Evolutionary conservation across 352 stramenopile genomes (phyloP), one percentile per base, ranked within the genome.

Genomic region (Phytophthora uliginosa): DNA sequence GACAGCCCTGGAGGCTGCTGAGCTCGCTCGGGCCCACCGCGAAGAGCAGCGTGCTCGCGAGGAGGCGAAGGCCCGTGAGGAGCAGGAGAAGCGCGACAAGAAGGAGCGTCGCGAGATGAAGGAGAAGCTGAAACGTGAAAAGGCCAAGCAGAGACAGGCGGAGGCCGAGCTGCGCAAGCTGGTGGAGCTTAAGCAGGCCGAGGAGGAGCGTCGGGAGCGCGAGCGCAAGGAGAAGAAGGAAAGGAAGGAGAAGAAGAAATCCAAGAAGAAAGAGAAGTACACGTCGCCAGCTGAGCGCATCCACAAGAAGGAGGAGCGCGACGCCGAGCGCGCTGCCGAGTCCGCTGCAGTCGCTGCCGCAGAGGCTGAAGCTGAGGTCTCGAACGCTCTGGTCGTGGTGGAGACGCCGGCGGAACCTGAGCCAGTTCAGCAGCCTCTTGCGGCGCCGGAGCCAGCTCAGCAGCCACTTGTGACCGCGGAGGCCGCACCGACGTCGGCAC

Each of bases 241-340:
- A 42, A 77, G 65, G 47, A 79, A 83, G 48, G 69, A 82, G 12
- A 85, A 82, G 62, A 86, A 83, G 34, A 89, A 88, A 68, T 54
- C 57, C n/a, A 82, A 83, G 28, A 82, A 82, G 61, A 83, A 83
- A 60, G 75, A 84, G 24, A 91, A 91, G 78, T 91, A 89, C 74
- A 89, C 82, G 10, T 79, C 73, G 8, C 80, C 78, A 22, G 69
- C 81, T 12, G 80, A 89, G 22, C 84, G 84, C 7, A 89, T 91
- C 45, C 79, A 87, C 17, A 79, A 76, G 65, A 86, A 81, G 58
- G 72, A 82, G 38, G 62, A 78, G 63, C 69, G 73, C 22, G 58
- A 73, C 36, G 74, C 68, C 9, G 62, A 74, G n/a, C 72, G 53
- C 40, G 34, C 63, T 57, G 74, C 68, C 7, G 62, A 76, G n/a